These are phyloP conservation scores for Trypanosoma conorhini DNA, from an alignment of 208 protist species.

Conservation along the genomic window DNA sequence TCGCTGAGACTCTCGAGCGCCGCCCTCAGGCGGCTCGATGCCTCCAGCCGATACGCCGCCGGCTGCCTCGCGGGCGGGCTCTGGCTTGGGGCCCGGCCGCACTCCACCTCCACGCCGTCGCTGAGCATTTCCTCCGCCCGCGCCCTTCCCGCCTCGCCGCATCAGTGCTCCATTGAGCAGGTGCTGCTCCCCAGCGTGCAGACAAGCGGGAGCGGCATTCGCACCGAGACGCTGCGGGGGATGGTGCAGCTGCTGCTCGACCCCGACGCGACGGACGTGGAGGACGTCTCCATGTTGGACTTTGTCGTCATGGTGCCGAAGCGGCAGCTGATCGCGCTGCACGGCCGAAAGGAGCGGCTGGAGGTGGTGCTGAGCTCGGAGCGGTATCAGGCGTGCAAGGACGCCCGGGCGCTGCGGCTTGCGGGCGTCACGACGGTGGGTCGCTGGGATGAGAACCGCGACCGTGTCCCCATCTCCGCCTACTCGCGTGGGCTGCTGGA, in stretches of 20 bases:
- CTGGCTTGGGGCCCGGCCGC: background rate
- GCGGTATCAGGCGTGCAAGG: constrained; percentile 61
- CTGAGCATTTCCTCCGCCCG: background rate
- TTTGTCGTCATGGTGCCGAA: constrained; percentile 68
- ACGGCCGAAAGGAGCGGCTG: constrained; percentile 51
- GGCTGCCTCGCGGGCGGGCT: background rate
- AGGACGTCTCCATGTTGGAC: constrained; percentile 64
- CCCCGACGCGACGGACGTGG: constrained; percentile 46
- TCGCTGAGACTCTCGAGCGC: background rate
- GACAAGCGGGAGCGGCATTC: constrained; percentile 14
- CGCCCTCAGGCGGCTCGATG: background rate
- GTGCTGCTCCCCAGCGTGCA: constrained; percentile 23
- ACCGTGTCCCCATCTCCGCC: constrained; percentile 60
- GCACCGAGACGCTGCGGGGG: constrained; percentile 37
- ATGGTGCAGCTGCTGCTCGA: constrained; percentile 72
- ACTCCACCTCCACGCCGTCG: constrained; percentile 14
- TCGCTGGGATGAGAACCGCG: constrained; percentile 70
- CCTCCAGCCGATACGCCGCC: background rate
- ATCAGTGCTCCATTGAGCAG: constrained; percentile 36
- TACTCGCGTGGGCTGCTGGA: constrained; percentile 73
- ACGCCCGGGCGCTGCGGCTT: constrained; percentile 68
- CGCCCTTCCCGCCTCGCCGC: constrained; percentile 18
- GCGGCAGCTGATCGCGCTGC: constrained; percentile 61
- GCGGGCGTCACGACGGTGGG: constrained; percentile 63
- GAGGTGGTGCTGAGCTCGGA: constrained; percentile 57